A percentile compares a stretch with the other conserved stretches of the same genome.
Conservation (phyloP, 2,329 filamentous ascomycete species). For the Trematosphaeria pertusa region DNA sequence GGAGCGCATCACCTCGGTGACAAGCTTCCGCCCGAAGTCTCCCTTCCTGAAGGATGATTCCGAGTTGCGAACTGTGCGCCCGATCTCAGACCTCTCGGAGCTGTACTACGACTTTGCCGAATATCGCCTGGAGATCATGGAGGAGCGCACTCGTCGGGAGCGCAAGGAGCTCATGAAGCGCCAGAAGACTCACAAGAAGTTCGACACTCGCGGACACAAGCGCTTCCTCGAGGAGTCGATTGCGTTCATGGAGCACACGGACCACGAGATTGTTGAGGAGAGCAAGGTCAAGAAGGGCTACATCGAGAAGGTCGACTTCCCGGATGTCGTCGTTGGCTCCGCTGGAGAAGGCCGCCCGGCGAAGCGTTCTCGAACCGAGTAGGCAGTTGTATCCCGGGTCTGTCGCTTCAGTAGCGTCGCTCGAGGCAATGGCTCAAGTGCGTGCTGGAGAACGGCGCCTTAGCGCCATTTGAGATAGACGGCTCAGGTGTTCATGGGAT, state of each 20-base stretch:
- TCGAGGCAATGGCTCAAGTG: too few species aligned
- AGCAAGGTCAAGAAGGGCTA: conserved; percentile 35
- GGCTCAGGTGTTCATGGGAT: too few species aligned
- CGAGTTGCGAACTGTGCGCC: conserved; percentile 65
- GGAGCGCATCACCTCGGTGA: conserved; percentile 72
- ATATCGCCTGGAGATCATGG: conserved; percentile 69
- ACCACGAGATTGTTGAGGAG: conserved; percentile 43
- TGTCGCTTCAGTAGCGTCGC: too few species aligned
- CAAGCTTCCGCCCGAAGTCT: conserved; percentile 67
- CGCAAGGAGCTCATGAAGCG: conserved; percentile 47
- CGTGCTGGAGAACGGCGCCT: too few species aligned
- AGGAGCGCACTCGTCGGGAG: conserved; percentile 62
- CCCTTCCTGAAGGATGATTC: conserved; percentile 65
- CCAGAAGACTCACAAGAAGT: conserved; percentile 36
- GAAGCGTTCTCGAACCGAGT: too few species aligned
- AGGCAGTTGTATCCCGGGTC: too few species aligned
- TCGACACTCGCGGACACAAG: conserved; percentile 44
- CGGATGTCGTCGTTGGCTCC: conserved; percentile 38
- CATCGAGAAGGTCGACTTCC: conserved; percentile 35
- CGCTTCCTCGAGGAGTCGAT: conserved; percentile 42
- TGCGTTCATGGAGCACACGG: conserved; percentile 43
- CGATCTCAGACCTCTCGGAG: conserved; percentile 63
- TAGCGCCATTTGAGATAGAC: too few species aligned
- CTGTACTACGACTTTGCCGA: conserved; percentile 68
- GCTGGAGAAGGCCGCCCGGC: not conserved